Conservation (phyloP, 805 yeast genomes). For the Wickerhamomyces strasburgensis region DNA sequence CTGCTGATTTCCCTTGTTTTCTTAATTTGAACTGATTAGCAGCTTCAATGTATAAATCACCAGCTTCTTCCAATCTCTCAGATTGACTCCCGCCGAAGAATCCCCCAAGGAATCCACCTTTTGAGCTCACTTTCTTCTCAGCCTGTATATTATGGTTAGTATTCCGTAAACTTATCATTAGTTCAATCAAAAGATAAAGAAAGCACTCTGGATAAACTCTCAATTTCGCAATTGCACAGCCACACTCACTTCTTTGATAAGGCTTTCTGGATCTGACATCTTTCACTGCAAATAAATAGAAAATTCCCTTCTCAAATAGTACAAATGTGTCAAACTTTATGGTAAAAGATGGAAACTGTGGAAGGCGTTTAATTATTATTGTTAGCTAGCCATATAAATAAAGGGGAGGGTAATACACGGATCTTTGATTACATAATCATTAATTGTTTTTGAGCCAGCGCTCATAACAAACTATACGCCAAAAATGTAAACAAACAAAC, state of each 20-base stretch:
- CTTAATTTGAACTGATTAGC: conserved; percentile 83
- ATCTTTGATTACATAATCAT: too few relatives aligned
- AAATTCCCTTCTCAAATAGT: conserved; percentile 34
- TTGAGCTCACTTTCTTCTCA: conserved; percentile 62
- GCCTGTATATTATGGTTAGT: conserved; percentile 41
- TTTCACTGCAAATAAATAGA: conserved; percentile 4
- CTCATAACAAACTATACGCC: too few relatives aligned
- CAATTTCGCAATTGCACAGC: conserved; percentile 6
- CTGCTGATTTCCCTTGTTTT: conserved; percentile 71
- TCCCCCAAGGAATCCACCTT: conserved; percentile 61
- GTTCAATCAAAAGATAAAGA: neutral
- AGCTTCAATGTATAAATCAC: conserved; percentile 85
- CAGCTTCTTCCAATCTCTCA: conserved; percentile 81
- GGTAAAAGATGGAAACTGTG: too few relatives aligned
- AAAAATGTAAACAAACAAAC: conserved; percentile 4
- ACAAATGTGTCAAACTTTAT: conserved; percentile 38
- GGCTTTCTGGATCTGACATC: conserved; percentile 23
- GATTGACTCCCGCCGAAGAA: conserved; percentile 60
- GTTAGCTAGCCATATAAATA: too few relatives aligned
- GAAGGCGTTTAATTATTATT: too few relatives aligned
- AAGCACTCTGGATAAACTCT: conserved; percentile 17
- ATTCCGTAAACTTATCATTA: neutral
- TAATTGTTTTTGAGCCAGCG: too few relatives aligned
- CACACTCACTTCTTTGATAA: conserved; percentile 36
- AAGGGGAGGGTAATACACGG: too few relatives aligned